Evolutionary conservation across 257 asterid genomes (phyloP), one percentile per base, ranked within the genome.

Genomic region (Fraxinus cuspidata): DNA sequence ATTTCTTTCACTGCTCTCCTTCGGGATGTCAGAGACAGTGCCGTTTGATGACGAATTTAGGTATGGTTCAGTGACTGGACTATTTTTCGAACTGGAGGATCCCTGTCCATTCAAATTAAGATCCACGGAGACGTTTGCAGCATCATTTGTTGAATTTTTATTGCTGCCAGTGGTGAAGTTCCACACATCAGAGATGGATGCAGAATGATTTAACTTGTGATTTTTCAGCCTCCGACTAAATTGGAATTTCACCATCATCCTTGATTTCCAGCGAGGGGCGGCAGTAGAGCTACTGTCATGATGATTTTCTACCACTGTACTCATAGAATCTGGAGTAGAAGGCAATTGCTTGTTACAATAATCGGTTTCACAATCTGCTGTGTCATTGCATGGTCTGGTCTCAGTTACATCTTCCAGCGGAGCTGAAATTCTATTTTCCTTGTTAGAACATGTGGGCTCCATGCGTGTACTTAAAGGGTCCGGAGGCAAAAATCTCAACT

Each of bases 211-310:
- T n/a, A 56, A 56, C 65, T 56, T 19, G 65, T 84, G 88, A 35
- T 70, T 81, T 78, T 87, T 84, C 78, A 64, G 78, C 79, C 85
- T 85, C 81, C 79, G 74, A 27, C 76, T 73, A 56, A 74, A 73
- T 13, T 53, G 40, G 66, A 80, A 40, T 76, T 81, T 79, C 15
- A 72, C 42, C 31, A 32, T 85, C 82, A 83, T 87, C 28, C 77
- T 83, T 19, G 84, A 72, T 71, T 78, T 78, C 70, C 70, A 47
- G 35, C 72, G 77, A 74, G 81, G 0, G 10, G 28, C 9, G 65
- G 65, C 3, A 19, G 65, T n/a, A n/a, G 11, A 56, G 21, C 12
- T 56, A 6, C 28, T 56, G 65, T 56, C 65, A 5, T 56, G 65
- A 11, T 56, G 65, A n/a, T 56, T 56, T n/a, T 56, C 65, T 6